Evolutionary conservation across 345 rosid genomes (phyloP).

Genomic region (Turritis glabra): DNA sequence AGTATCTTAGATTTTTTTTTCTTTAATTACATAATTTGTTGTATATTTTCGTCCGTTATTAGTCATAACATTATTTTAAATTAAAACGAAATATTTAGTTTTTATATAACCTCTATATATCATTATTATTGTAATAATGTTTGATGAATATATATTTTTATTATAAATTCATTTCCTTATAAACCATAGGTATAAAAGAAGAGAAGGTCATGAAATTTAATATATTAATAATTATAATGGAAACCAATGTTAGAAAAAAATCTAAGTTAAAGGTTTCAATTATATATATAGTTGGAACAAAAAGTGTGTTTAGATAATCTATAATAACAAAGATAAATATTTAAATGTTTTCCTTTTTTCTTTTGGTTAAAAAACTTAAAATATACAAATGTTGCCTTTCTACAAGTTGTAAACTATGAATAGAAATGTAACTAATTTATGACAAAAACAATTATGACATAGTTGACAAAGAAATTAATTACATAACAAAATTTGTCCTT

Average conservation of each 20-base stretch:
- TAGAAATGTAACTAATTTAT: neutral
- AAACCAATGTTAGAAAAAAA: too few relatives aligned
- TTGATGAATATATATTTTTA: neutral
- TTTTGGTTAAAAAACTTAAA: neutral
- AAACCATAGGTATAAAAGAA: neutral
- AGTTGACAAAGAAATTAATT: neutral
- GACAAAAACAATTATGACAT: neutral
- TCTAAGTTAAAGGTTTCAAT: neutral
- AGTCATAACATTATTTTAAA: neutral
- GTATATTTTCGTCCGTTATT: too few relatives aligned
- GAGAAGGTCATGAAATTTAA: neutral
- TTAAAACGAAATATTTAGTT: too few relatives aligned
- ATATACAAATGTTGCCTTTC: neutral
- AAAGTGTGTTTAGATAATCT: neutral
- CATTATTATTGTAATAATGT: neutral
- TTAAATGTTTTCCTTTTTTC: neutral
- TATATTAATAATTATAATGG: too few relatives aligned
- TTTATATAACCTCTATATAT: too few relatives aligned
- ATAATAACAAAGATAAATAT: neutral
- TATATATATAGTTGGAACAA: neutral
- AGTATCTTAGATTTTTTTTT: too few relatives aligned
- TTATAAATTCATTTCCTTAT: neutral
- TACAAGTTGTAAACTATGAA: neutral
- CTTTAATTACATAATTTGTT: neutral
- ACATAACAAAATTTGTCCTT: neutral